These are phyloP conservation scores for Scedosporium boydii DNA, from an alignment of 2,329 filamentous ascomycete species.

Conservation along the genomic window DNA sequence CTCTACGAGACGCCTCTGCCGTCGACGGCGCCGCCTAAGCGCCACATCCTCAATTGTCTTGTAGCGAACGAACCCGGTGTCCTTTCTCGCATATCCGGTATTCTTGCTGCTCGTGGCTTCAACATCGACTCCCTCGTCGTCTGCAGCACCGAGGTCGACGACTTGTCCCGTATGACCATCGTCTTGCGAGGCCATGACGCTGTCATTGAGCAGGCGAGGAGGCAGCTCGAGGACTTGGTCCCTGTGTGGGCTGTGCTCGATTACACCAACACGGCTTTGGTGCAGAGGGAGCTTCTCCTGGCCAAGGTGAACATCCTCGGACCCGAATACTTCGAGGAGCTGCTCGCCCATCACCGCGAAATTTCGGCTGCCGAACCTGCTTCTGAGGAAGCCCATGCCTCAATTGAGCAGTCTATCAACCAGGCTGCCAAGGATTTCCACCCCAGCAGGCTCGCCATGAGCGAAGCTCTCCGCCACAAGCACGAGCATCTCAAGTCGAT, in stretches of 20 bases:
- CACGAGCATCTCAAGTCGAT: slow-evolving; percentile 95
- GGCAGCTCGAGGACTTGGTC: slow-evolving; percentile 92
- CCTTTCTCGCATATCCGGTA: slow-evolving; percentile 89
- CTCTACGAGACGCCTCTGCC: slow-evolving; percentile 95
- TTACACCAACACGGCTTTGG: slow-evolving; percentile 84
- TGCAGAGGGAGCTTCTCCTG: slow-evolving; percentile 89
- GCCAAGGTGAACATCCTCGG: slow-evolving; percentile 96
- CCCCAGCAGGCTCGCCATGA: slow-evolving; percentile 74
- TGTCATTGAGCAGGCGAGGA: slow-evolving; percentile 90
- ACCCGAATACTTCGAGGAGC: slow-evolving; percentile 96
- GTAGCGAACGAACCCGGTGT: slow-evolving; percentile 99
- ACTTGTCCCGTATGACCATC: slow-evolving; percentile 97
- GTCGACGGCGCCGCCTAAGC: slow-evolving; percentile 74
- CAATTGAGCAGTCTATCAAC: slow-evolving; percentile 28
- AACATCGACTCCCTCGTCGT: slow-evolving; percentile 98
- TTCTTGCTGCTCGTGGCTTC: slow-evolving; percentile 91
- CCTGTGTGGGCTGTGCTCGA: slow-evolving; percentile 98
- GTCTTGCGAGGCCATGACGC: slow-evolving; percentile 93
- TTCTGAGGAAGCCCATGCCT: slow-evolving; percentile 23
- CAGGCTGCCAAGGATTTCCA: slow-evolving; percentile 65
- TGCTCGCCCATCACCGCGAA: slow-evolving; percentile 90
- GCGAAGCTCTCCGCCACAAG: slow-evolving; percentile 89
- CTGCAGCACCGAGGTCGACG: slow-evolving; percentile 94
- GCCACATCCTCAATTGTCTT: slow-evolving; percentile 94
- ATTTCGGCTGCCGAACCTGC: slow-evolving; percentile 46